Base-by-base conservation (phyloP, 1,284 basidiomycete genomes). In the Sanguinoderma infundibulare region DNA sequence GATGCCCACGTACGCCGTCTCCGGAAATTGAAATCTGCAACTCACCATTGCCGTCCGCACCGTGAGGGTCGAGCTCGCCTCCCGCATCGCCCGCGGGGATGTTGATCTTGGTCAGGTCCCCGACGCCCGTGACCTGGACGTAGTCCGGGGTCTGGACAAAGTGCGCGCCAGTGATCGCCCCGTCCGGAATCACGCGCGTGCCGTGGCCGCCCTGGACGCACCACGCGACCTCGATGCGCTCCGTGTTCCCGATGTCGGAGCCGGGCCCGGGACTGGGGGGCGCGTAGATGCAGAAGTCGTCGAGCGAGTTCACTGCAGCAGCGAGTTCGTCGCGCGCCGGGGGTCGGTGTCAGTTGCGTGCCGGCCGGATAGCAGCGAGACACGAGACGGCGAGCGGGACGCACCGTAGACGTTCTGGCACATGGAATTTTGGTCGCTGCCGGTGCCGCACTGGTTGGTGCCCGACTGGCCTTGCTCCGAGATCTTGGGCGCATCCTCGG, bases 141-240 rank as follows among this genome's bases (percentile, higher is more conserved):
- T 86, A 92, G 73, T 89, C 85, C 34, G 87, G 83, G 5, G 92
- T 85, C 71, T 84, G 79, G 61, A 87, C 78, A 65, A 87, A 87
- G 72, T 92, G 91, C n/a, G 87, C 92, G 56, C 87, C 86, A 20
- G 77, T 80, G 71, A 95, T 85, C 17, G 90, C 78, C 22, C 90
- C 92, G 60, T 87, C 81, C 22, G 92, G 93, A 66, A 95, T 92
- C 62, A 92, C 74, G 47, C 89, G 87, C 5, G 88, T 87, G 24
- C 89, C 90, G 59, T 85, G 84, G 38, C 85, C 85, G 61, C 77
- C 83, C 78, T 87, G 83, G 35, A 79, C 79, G 71, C 91, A 93
- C 86, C 87, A 92, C 36, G 90, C 77, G 51, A 91, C 87, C 68
- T 87, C 83, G 57, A 86, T 79, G 55, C 83, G 83, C 83, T 89